Evolutionary conservation across 441 rosid species (phyloP).

Genomic region (Metrosideros polymorpha): DNA sequence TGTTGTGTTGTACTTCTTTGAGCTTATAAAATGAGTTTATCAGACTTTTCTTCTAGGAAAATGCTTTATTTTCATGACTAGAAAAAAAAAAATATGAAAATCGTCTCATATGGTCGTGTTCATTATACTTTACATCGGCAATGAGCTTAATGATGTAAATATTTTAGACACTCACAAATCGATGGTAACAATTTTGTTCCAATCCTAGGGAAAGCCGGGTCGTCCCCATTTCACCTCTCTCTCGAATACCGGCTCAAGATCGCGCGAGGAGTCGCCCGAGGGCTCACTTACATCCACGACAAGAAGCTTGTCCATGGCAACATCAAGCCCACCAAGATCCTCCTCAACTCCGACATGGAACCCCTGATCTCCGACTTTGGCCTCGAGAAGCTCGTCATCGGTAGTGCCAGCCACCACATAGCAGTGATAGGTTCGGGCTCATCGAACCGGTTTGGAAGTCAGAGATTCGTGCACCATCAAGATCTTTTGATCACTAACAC

Average conservation of each 20-base stretch:
- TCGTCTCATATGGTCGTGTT: not conserved
- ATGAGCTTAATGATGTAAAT: fast-evolving
- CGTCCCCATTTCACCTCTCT: slow-evolving; percentile 40
- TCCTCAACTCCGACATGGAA: slow-evolving; percentile 49
- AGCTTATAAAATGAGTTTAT: not conserved
- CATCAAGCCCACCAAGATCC: slow-evolving; percentile 64
- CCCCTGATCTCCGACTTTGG: slow-evolving; percentile 61
- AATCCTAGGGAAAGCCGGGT: slow-evolving; percentile 29
- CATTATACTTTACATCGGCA: not conserved
- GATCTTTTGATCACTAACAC: not conserved
- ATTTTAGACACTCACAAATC: not conserved
- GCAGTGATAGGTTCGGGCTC: slow-evolving; percentile 2
- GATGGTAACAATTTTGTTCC: not conserved
- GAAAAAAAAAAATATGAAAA: no score
- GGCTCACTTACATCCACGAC: slow-evolving; percentile 63
- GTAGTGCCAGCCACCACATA: slow-evolving; percentile 7
- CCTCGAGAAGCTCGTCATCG: slow-evolving; percentile 30
- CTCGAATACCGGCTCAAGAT: slow-evolving; percentile 54
- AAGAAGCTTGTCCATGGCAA: slow-evolving; percentile 76
- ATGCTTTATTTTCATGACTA: not conserved
- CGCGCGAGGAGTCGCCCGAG: slow-evolving; percentile 73
- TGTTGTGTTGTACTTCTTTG: not conserved
- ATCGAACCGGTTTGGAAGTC: slow-evolving; percentile 17
- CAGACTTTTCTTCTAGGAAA: not conserved
- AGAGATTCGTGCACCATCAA: slow-evolving; percentile 7